Base-by-base conservation (phyloP, 352 stramenopile genomes). In the Phytophthora fragariae region DNA sequence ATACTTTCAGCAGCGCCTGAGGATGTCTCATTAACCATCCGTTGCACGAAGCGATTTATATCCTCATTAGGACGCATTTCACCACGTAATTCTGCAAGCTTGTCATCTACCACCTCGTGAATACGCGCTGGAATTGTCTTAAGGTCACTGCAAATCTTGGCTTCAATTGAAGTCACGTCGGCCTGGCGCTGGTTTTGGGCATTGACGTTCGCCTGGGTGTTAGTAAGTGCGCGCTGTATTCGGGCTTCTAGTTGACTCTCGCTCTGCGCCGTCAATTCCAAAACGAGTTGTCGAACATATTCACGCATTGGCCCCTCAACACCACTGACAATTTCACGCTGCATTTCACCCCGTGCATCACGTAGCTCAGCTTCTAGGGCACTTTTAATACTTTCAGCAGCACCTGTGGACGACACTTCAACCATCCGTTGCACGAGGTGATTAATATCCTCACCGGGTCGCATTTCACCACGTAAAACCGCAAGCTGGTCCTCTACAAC, bases 161-260 rank as follows among this genome's bases (percentile, higher is more conserved):
- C 24, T 27, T 27, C 24, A 27, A 27, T 2, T 27, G 24, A 27
- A 27, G 24, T 27, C 24, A 2, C 24, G 24, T 27, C 24, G 24
- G 24, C 24, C 24, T 27, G 24, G 24, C 24, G 24, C 24, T 27
- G 24, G 2, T 27, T 27, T 27, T 27, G 1, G 24, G 24, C 1
- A 27, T 27, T 27, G 37, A 63, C 37, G 7, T 63, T 39, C 1
- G 37, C 37, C 19, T 54, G 57, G 8, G 57, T 55, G 19, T 63
- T 41, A 29, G 17, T 63, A 3, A 62, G 39, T 6, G 56, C 35
- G 24, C 56, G 37, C 19, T 62, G 35, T 63, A 63, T 39, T 41
- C 57, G n/a, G 10, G 37, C 24, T 41, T 63, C 57, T 27, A 63
- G 27, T 63, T 63, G n/a, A 27, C 57, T 63, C 39, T 63, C 37